Percentiles rank a stretch among this genome's conserved stretches.
phyloP scores from a whole-genome alignment of 306 rosid genomes.

The Bauhinia variegata region DNA sequence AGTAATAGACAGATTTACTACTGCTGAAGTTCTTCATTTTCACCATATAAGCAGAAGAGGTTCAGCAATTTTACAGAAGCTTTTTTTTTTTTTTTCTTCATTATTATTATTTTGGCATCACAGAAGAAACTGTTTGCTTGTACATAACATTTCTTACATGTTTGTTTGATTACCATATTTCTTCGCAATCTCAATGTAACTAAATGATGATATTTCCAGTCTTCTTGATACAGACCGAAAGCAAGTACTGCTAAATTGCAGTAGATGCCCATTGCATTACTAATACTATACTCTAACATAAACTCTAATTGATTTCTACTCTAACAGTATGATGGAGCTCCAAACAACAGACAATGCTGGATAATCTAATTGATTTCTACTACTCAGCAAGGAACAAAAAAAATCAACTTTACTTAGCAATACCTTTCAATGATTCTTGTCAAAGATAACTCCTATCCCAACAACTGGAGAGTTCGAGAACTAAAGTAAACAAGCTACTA shows the following conservation, averaged over 20 bases:
- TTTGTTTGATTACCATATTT: not conserved
- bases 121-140: not conserved
- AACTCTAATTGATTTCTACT: no score
- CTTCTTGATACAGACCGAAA: not conserved
- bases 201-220: not conserved
- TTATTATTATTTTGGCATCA: not conserved
- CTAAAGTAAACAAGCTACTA: no score
- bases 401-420: no score
- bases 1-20: not conserved
- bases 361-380: not conserved
- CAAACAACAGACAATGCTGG: not conserved
- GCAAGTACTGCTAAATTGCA: not conserved
- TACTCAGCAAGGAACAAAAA: not conserved
- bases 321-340: no score
- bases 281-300: no score
- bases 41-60: not conserved
- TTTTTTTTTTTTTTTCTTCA: no score
- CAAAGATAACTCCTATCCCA: not conserved
- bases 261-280: no score
- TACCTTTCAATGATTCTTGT: not conserved
- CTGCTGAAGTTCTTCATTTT: not conserved
- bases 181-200: not conserved
- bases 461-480: no score
- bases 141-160: no score
- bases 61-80: not conserved